Evolutionary conservation across 495 filamentous ascomycete species (phyloP).

Genomic region (Collariella sp.): DNA sequence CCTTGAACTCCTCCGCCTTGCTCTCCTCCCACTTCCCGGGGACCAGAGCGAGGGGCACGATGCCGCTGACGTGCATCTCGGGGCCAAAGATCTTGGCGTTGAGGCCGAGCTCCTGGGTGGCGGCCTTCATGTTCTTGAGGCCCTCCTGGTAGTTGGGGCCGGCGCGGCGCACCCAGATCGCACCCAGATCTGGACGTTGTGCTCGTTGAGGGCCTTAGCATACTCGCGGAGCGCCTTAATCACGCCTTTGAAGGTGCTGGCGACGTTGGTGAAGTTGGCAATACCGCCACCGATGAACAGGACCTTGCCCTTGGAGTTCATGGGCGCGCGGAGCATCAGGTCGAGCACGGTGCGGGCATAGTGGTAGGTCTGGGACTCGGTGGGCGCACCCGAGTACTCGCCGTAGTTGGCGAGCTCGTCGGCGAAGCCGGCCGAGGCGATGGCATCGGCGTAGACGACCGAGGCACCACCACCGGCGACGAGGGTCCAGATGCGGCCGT

Average conservation of each 20-base stretch:
- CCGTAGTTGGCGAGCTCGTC: constrained; percentile 98
- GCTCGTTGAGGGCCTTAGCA: constrained; percentile 75
- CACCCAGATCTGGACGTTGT: constrained; percentile 91
- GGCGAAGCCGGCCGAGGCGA: constrained; percentile 91
- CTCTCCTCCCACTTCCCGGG: constrained; percentile 46
- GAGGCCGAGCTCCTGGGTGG: constrained; percentile 84
- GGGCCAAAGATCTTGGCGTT: constrained; percentile 96
- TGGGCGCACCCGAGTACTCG: constrained; percentile 98
- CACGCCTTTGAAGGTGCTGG: constrained; percentile 98
- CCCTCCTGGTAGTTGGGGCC: constrained; percentile 99
- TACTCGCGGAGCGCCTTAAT: constrained; percentile 95
- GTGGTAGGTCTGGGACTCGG: constrained; percentile 96
- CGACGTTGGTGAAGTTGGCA: constrained; percentile 99
- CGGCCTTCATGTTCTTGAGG: constrained; percentile 98
- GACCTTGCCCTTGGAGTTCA: constrained; percentile 84
- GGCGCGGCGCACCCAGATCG: constrained; percentile 99
- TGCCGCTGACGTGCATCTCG: constrained; percentile 77
- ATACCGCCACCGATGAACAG: constrained; percentile 99
- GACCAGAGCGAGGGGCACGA: constrained; percentile 54
- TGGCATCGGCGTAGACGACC: constrained; percentile 97
- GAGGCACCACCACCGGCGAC: constrained; percentile 99
- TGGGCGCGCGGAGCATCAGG: constrained; percentile 90
- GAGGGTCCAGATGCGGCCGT: constrained; percentile 92
- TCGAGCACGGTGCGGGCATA: constrained; percentile 95
- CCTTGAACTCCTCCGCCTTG: constrained; percentile 47